Percentiles rank a stretch among this genome's conserved stretches.
Evolutionary conservation across 2,329 filamentous ascomycete genomes (phyloP).

Genomic region (Calonectria montana): DNA sequence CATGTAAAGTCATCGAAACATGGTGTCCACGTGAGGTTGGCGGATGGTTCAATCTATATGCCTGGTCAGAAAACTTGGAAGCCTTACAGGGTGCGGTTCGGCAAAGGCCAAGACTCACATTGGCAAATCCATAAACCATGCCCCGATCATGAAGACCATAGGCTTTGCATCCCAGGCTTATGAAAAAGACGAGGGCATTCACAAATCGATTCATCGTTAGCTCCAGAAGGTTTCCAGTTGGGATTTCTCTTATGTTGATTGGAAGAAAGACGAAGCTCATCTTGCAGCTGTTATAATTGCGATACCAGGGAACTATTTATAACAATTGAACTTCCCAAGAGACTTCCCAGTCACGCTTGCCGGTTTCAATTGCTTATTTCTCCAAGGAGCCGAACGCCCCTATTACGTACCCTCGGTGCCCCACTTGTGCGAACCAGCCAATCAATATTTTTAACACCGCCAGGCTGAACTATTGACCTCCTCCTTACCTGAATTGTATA

Average conservation of each 20-base stretch:
- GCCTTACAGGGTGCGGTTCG: conserved; percentile 2
- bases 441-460: neutral
- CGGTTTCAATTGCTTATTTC: neutral
- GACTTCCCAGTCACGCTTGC: neutral
- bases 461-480: neutral
- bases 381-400: neutral
- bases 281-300: neutral
- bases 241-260: neutral
- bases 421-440: conserved; percentile 16
- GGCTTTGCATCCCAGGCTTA: conserved; percentile 38
- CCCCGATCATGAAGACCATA: conserved; percentile 21
- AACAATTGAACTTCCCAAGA: conserved; percentile 6
- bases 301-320: conserved; percentile 9
- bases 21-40: conserved; percentile 46
- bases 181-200: conserved; percentile 29
- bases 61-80: conserved; percentile 29
- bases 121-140: conserved; percentile 36
- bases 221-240: neutral
- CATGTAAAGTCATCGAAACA: conserved; percentile 47
- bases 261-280: neutral
- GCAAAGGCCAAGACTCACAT: conserved; percentile 31
- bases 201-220: conserved; percentile 25
- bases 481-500: neutral
- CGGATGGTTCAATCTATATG: conserved; percentile 44
- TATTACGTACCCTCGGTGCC: neutral